phyloP scores from a whole-genome alignment of 2,329 filamentous ascomycete genomes.

The Aspergillus sp. region DNA sequence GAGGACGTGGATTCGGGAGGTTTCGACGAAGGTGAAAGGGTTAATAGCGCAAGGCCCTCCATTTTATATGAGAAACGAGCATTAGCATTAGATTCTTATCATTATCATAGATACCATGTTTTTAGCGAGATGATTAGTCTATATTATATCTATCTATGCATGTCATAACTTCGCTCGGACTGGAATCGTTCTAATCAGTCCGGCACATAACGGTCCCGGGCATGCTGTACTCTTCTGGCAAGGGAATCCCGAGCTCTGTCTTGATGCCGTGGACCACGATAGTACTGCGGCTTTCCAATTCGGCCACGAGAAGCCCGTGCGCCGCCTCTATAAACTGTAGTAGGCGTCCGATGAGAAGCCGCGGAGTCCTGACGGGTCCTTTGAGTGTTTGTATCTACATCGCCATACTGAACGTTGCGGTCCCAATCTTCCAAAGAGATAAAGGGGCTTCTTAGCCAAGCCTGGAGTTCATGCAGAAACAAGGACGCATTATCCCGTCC shows the following conservation, averaged over 20 bases:
- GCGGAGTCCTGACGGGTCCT: not conserved
- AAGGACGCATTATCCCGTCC: conserved; percentile 70
- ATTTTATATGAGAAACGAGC: conserved; percentile 19
- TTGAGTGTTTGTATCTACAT: conserved; percentile 9
- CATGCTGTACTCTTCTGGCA: conserved; percentile 28
- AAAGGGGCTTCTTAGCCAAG: conserved; percentile 81
- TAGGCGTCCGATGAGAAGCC: conserved; percentile 21
- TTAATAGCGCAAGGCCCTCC: not conserved
- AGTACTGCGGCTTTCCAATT: conserved; percentile 25
- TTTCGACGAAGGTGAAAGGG: conserved; percentile 37
- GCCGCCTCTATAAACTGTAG: conserved; percentile 20
- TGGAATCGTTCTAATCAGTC: conserved; percentile 22
- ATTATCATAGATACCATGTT: conserved; percentile 19
- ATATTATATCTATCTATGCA: conserved; percentile 9
- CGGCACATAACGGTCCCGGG: conserved; percentile 34
- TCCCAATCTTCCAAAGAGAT: conserved; percentile 75
- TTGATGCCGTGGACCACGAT: conserved; percentile 11
- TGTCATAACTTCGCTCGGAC: not conserved
- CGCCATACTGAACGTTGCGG: conserved; percentile 69
- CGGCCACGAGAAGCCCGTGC: conserved; percentile 22
- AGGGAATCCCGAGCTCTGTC: conserved; percentile 16
- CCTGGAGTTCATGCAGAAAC: conserved; percentile 81
- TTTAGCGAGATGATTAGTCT: conserved; percentile 1
- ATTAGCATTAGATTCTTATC: conserved; percentile 4
- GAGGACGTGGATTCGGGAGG: conserved; percentile 34